A percentile compares a stretch with the other conserved stretches of the same genome.
phyloP scores from a whole-genome alignment of 1,284 basidiomycete species.

The Pisolithus thermaeus region DNA sequence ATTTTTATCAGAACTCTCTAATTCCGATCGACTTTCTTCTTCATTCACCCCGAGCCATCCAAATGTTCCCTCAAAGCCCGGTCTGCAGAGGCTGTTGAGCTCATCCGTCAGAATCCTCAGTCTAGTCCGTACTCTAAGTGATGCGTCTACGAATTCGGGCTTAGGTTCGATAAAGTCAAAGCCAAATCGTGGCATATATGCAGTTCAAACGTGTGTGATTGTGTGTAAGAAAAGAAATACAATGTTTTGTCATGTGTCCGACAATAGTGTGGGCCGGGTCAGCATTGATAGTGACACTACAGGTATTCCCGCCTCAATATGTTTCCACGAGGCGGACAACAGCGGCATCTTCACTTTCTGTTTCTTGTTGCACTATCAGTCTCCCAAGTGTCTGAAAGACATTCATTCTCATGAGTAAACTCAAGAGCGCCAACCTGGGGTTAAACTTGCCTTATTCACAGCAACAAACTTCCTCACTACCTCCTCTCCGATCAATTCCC shows the following conservation, averaged over 20 bases:
- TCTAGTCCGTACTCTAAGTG: no score
- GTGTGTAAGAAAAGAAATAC: no score
- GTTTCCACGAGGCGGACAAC: neutral
- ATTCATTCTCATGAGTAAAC: neutral
- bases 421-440: neutral
- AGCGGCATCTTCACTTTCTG: neutral
- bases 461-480: neutral
- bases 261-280: no score
- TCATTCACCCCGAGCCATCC: slow-evolving; percentile 13
- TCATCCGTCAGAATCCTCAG: neutral
- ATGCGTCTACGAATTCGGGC: no score
- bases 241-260: no score
- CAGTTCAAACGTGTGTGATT: no score
- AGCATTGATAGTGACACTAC: neutral
- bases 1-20: neutral
- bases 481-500: neutral
- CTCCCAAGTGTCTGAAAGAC: neutral
- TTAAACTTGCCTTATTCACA: slow-evolving; percentile 2
- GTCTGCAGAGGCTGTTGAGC: no score
- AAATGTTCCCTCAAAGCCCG: slow-evolving; percentile 10
- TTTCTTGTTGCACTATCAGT: neutral
- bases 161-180: no score
- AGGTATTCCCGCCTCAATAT: neutral
- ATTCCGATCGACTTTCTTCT: neutral
- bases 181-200: no score